Conservation (phyloP, 2,329 filamentous ascomycete genomes). For the Alternaria sp. region DNA sequence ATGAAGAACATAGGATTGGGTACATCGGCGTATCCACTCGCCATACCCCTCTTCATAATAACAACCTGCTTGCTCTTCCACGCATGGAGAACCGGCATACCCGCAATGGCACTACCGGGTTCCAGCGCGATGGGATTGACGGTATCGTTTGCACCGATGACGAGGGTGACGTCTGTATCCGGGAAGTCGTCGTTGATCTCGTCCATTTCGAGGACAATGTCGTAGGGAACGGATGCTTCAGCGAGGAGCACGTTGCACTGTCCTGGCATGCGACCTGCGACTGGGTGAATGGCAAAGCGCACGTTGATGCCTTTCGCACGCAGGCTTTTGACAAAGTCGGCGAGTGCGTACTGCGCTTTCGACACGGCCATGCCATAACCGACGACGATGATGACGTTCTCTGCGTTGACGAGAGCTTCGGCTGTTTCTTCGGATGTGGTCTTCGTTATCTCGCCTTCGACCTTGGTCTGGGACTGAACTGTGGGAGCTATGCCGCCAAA, state of each 20-base stretch:
- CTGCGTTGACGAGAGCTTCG: slow-evolving; percentile 74
- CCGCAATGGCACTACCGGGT: slow-evolving; percentile 81
- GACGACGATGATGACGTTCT: slow-evolving; percentile 87
- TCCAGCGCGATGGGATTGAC: slow-evolving; percentile 90
- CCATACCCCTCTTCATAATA: slow-evolving; percentile 92
- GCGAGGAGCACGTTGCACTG: slow-evolving; percentile 92
- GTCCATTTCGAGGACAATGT: slow-evolving; percentile 93
- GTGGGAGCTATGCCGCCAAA: slow-evolving; percentile 80
- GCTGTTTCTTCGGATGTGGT: slow-evolving; percentile 82
- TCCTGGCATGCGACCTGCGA: slow-evolving; percentile 89
- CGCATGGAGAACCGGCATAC: slow-evolving; percentile 89
- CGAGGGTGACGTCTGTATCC: slow-evolving; percentile 83
- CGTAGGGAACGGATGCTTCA: slow-evolving; percentile 86
- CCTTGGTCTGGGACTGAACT: slow-evolving; percentile 69
- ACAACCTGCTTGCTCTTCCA: slow-evolving; percentile 95
- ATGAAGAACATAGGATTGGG: slow-evolving; percentile 94
- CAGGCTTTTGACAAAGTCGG: slow-evolving; percentile 77
- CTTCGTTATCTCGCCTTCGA: slow-evolving; percentile 79
- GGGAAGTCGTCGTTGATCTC: slow-evolving; percentile 93
- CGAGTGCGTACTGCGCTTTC: slow-evolving; percentile 90
- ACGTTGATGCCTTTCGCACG: slow-evolving; percentile 80
- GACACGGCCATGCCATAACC: slow-evolving; percentile 95
- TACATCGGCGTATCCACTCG: slow-evolving; percentile 88
- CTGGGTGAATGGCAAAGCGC: slow-evolving; percentile 87
- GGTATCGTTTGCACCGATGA: slow-evolving; percentile 91